Base-by-base conservation (phyloP, 2,329 filamentous ascomycete species). In the Emericellopsis atlantica region DNA sequence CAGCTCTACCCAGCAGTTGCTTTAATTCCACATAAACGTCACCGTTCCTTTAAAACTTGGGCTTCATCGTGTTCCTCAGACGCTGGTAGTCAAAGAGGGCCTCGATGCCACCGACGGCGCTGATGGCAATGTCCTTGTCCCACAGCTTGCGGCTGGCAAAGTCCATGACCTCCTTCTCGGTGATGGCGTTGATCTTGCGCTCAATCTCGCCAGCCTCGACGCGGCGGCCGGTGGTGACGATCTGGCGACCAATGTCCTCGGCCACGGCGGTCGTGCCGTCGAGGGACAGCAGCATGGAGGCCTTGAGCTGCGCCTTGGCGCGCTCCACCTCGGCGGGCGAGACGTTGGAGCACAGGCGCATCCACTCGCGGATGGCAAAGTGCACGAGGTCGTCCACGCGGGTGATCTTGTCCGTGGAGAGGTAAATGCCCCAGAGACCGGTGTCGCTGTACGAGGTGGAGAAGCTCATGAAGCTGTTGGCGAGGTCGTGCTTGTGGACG, bases 391-490 rank as follows among this genome's bases (percentile, higher is more conserved):
- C 92, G 58, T 98, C 92, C 54, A 98, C 73, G 52, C 76, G 76
- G 55, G 83, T 88, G 54, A 84, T 69, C 69, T 92, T 84, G 68
- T 95, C 89, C 57, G 85, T 87, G 55, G 94, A 86, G 47, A 98
- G 77, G 76, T 98, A 98, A 74, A 96, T 96, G 70, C 92, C 92
- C 92, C 92, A 98, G 53, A 98, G 86, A 76, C 92, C 92, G 62
- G 92, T 98, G 66, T 98, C 92, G 60, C 89, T 96, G 72, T 98
- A 98, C 75, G 87, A 95, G 52, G 92, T 98, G 51, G 89, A 95
- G 73, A 98, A 98, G 73, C 86, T 94, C 93, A 98, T 98, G 77
- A 95, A 98, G 79, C 89, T 95, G 74, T 95, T 98, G 66, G 92
- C 92, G 47, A 98, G 78, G 64, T 89, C 82, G 70, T 96, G 79